Evolutionary conservation across 1,284 basidiomycete species (phyloP).

Genomic region (Sporisorium reilianum): DNA sequence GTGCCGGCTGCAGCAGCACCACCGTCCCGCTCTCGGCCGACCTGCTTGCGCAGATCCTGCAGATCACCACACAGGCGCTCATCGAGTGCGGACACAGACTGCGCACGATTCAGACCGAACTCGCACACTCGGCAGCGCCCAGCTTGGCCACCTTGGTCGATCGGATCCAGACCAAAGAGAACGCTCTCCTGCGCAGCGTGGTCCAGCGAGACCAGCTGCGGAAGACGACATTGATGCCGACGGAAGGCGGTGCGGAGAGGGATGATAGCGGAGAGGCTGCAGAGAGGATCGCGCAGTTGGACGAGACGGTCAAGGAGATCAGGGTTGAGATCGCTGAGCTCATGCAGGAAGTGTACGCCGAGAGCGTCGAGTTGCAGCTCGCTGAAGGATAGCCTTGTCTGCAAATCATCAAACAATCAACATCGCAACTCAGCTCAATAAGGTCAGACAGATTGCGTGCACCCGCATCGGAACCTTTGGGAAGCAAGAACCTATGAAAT

Average conservation of each 20-base stretch:
- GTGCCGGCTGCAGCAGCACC: constrained; percentile 30
- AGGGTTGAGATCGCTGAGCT: constrained; percentile 36
- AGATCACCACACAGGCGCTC: constrained; percentile 52
- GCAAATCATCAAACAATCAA: too few species aligned
- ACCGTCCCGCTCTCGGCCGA: constrained; percentile 30
- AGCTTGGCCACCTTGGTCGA: constrained; percentile 34
- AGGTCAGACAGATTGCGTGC: background rate
- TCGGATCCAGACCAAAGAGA: constrained; percentile 43
- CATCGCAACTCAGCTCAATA: too few species aligned
- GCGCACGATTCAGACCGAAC: constrained; percentile 47
- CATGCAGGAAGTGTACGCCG: constrained; percentile 54
- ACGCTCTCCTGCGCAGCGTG: constrained; percentile 28
- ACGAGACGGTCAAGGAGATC: constrained; percentile 14
- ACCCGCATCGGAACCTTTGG: background rate
- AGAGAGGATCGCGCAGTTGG: constrained; percentile 11
- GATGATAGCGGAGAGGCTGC: constrained; percentile 11
- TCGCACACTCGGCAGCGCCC: constrained; percentile 18
- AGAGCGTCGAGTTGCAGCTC: constrained; percentile 43
- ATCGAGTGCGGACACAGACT: constrained; percentile 51
- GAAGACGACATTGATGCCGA: constrained; percentile 15
- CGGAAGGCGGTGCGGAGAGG: background rate
- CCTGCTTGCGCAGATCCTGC: constrained; percentile 48
- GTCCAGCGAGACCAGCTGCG: constrained; percentile 51
- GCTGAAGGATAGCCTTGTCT: constrained; percentile 6
- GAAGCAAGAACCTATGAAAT: constrained; percentile 35